A percentile compares a stretch with the other conserved stretches of the same genome.
These are phyloP conservation scores for Pythium rishiriense DNA, from an alignment of 352 stramenopile genomes.

Conservation along the genomic window DNA sequence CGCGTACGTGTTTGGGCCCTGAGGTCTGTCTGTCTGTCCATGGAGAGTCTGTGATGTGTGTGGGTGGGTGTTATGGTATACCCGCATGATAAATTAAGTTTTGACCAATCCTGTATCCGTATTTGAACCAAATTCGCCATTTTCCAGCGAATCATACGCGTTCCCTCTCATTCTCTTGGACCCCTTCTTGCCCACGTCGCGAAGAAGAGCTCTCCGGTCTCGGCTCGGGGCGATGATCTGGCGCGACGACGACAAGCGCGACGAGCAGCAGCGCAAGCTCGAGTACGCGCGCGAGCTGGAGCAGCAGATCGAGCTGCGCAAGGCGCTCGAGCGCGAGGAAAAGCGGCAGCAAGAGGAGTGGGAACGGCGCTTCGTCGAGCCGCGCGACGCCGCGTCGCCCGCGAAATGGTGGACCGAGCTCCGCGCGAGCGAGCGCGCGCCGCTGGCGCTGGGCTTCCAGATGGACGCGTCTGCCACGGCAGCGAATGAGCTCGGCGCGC, in stretches of 20 bases:
- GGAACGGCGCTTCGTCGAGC: constrained; percentile 45
- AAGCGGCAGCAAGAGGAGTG: constrained; percentile 55
- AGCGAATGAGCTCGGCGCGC: constrained; percentile 21
- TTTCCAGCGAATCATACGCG: constrained; percentile 37
- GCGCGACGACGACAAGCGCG: constrained; percentile 42
- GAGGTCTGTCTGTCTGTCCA: not conserved
- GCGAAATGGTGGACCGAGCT: constrained; percentile 74
- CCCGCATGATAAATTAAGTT: constrained; percentile 17
- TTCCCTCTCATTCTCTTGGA: constrained; percentile 39
- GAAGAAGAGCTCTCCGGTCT: not conserved
- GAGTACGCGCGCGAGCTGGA: constrained; percentile 72
- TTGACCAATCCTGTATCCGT: not conserved
- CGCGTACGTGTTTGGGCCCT: constrained; percentile 59
- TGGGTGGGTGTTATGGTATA: not conserved
- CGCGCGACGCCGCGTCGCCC: constrained; percentile 49
- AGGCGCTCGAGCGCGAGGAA: constrained; percentile 46
- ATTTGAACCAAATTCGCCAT: constrained; percentile 8
- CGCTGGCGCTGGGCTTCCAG: constrained; percentile 11
- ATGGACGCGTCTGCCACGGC: constrained; percentile 22
- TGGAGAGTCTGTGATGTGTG: not conserved
- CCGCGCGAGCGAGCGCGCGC: constrained; percentile 31
- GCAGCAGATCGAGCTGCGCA: constrained; percentile 64
- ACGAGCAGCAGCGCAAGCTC: constrained; percentile 55
- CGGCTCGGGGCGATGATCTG: constrained; percentile 57
- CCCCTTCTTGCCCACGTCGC: not conserved